Evolutionary conservation across 2,329 filamentous ascomycete species (phyloP), one percentile per base, ranked within the genome.

Genomic region (Ceratocystis alfenasii): DNA sequence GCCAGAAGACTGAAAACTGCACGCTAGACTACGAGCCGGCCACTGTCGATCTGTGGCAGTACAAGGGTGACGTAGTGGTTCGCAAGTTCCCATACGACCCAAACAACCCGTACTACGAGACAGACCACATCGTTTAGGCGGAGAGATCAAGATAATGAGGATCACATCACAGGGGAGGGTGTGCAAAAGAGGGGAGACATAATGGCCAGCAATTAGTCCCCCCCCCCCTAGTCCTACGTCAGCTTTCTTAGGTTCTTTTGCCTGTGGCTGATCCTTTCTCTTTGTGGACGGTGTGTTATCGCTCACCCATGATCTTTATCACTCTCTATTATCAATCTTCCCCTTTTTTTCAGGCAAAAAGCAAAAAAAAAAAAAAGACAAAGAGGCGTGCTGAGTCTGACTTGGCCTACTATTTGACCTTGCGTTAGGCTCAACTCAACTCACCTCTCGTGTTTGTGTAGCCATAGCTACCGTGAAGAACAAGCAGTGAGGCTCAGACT

Each of bases 1-100:
- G 75, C 1, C 72, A 75, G 28, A 69, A 71, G 57, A 69, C 70
- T 4, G 70, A 71, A 2, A 71, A 69, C 17, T 76, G 74, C 68
- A 69, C 66, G 6, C 64, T 74, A 6, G 68, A 74, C 44, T 74
- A 73, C 30, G 70, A 70, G 50, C 71, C 70, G 3, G 70, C 69
- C 1, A 69, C 70, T 48, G 70, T 71, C 28, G 71, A 75, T 61
- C 67, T 75, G 63, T 72, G 69, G 68, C 60, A 67, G 6, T 76
- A 76, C 55, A 69, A 68, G 66, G 69, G 69, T n/a, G 69, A 69
- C 62, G 69, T 69, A n/a, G 68, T 69, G n/a, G 66, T 69, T 12
- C 61, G 68, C 25, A 69, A 69, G 61, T 69, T 69, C 30, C 69
- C 69, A 6, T 69, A 68, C 48, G 63, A 69, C 50, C 69, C 69